Base-by-base conservation (phyloP, 2,329 filamentous ascomycete species). In the Cladosporium sp. region DNA sequence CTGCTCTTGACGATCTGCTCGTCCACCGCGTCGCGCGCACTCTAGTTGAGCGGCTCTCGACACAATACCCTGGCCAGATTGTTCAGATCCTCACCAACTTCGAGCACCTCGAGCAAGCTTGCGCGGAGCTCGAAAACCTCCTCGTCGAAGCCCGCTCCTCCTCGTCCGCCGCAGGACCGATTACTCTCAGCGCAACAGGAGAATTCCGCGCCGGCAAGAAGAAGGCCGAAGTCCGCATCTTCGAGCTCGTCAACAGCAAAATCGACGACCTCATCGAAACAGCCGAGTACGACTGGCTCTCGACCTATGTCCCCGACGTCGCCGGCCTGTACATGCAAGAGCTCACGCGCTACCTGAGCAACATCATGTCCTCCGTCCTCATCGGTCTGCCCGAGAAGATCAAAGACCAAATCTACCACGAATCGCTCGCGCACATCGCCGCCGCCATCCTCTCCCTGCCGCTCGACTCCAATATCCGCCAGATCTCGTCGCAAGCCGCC, bases 11-110 rank as follows among this genome's bases (percentile, higher is more conserved):
- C 75, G 91, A 97, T 71, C 88, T 99, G n/a, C 85, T 99, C 51
- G 94, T 91, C 58, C 86, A 91, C 71, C 95, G 96, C 77, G 94
- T 99, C 67, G 98, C 94, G 83, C 88, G 91, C 72, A 92, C 91
- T 5, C 85, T 99, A 11, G 90, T 98, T 16, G 92, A 97, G 72
- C 88, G 92, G 60, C 85, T 99, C 7, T 90, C 88, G 72, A 96
- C 93, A 2, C 94, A 98, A 76, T 98, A 99, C 75, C 85, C 97
- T 1, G 95, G 95, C 2, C 95, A 99, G 77, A 98, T 99, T 69
- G 95, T 99, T 26, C 95, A 99, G 76, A 99, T 99, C 71, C 84
- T 99, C 61, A 99, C 97, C 74, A 99, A 99, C 75, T 81, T 99
- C 21, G 94, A 98, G 76, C 93, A 99, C 78, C 98, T 99, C 76